These are phyloP conservation scores for Hypsizygus ulmarius DNA, from an alignment of 1,284 basidiomycete species.

Conservation along the genomic window DNA sequence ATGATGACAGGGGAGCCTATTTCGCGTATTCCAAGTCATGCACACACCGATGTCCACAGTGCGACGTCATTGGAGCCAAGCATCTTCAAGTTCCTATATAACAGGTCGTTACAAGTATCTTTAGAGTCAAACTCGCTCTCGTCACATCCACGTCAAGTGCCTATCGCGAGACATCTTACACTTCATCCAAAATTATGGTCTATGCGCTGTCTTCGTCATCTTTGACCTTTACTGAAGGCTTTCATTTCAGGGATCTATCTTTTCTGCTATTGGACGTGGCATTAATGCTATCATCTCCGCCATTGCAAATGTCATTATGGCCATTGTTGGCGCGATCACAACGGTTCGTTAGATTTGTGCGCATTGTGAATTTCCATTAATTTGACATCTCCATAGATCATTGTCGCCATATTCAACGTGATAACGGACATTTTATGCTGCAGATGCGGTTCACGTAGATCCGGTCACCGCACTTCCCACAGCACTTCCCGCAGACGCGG, in stretches of 20 bases:
- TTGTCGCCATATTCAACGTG: constrained; percentile 58
- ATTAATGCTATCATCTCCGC: constrained; percentile 57
- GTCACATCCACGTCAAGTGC: too few species aligned
- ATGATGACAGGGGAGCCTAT: too few species aligned
- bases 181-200: too few species aligned
- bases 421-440: constrained; percentile 62
- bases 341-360: constrained; percentile 37
- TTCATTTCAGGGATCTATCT: constrained; percentile 14
- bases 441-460: constrained; percentile 47
- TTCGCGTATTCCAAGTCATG: too few species aligned
- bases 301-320: constrained; percentile 55
- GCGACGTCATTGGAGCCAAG: too few species aligned
- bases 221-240: too few species aligned
- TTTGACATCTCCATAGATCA: constrained; percentile 36
- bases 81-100: too few species aligned
- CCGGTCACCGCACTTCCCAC: constrained; percentile 31
- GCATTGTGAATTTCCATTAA: not conserved
- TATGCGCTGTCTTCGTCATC: too few species aligned
- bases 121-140: too few species aligned
- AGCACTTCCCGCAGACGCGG: constrained; percentile 1
- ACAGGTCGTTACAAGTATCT: too few species aligned
- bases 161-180: too few species aligned
- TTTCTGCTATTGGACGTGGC: constrained; percentile 57
- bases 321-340: constrained; percentile 55
- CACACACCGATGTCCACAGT: too few species aligned